These are phyloP conservation scores for Ramaria sp. DNA, from an alignment of 768 basidiomycete genomes.

Conservation along the genomic window DNA sequence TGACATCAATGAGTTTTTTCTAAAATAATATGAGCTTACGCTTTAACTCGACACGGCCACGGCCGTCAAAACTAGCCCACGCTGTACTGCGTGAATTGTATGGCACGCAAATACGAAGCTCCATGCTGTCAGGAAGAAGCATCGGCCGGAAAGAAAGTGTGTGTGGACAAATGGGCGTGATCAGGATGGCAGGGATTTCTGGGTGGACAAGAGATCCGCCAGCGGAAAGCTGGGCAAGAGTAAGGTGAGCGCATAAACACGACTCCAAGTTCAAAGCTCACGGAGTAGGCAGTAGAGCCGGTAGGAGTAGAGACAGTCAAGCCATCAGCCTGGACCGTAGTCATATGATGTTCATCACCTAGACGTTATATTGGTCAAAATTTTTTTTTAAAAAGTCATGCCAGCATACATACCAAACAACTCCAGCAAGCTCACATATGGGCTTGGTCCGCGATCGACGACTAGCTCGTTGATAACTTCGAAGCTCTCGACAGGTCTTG, in stretches of 20 bases:
- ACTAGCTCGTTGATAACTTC: constrained; percentile 96
- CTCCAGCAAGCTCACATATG: constrained; percentile 91
- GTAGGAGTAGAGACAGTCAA: constrained; percentile 92
- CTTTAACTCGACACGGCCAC: constrained; percentile 90
- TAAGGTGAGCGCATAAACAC: constrained; percentile 7
- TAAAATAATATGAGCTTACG: constrained; percentile 43
- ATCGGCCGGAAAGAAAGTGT: constrained; percentile 98
- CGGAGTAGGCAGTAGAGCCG: constrained; percentile 97
- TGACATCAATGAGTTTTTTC: constrained; percentile 9
- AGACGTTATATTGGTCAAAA: background rate
- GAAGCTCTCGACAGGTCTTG: constrained; percentile 89
- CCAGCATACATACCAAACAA: constrained; percentile 67
- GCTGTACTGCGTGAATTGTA: constrained; percentile 97
- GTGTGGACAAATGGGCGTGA: constrained; percentile 97
- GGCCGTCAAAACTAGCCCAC: constrained; percentile 98
- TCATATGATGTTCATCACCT: constrained; percentile 99
- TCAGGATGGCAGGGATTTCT: constrained; percentile 91
- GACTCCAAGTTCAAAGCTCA: constrained; percentile 27
- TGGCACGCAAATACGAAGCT: constrained; percentile 95
- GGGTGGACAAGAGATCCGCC: constrained; percentile 97
- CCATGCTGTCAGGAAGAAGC: constrained; percentile 98
- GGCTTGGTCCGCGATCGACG: constrained; percentile 95
- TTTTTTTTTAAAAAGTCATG: constrained; percentile 3
- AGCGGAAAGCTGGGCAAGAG: constrained; percentile 59
- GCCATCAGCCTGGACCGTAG: constrained; percentile 97